These are phyloP conservation scores for Colletotrichum gloeosporioides DNA, from an alignment of 2,329 filamentous ascomycete species.

Conservation along the genomic window DNA sequence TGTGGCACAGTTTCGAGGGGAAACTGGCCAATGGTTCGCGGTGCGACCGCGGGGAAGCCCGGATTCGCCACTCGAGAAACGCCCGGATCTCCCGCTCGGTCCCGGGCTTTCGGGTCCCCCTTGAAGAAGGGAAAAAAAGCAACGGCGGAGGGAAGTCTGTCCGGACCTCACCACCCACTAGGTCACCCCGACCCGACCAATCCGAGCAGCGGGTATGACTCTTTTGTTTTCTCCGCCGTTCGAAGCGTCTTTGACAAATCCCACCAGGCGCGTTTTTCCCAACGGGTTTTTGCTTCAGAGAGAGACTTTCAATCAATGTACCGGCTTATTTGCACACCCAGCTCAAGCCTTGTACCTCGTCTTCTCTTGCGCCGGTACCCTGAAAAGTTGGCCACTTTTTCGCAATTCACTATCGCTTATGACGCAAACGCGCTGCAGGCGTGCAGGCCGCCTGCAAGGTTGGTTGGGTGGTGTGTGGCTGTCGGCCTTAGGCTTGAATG, in stretches of 20 bases:
- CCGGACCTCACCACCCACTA: not conserved
- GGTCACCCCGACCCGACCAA: not conserved
- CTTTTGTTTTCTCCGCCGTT: not conserved
- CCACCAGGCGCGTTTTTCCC: not conserved
- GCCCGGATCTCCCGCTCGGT: not conserved
- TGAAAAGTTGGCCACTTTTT: not conserved
- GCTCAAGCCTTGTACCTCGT: not conserved
- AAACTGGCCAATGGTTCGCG: not conserved
- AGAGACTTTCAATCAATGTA: not conserved
- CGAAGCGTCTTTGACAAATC: not conserved
- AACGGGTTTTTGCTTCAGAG: not conserved
- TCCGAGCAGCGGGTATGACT: not conserved
- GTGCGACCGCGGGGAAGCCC: not conserved
- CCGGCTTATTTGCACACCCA: not conserved
- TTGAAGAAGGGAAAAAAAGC: not conserved
- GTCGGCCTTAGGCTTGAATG: slow-evolving; percentile 1
- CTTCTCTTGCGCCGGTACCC: not conserved
- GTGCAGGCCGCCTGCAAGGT: not conserved
- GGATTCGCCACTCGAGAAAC: not conserved
- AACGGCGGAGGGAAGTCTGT: not conserved
- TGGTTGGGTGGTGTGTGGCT: not conserved
- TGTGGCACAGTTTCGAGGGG: not conserved
- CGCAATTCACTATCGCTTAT: not conserved
- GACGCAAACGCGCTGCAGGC: not conserved
- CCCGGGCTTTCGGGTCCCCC: not conserved